phyloP scores from a whole-genome alignment of 2,329 filamentous ascomycete genomes.

The Alternaria sp. region DNA sequence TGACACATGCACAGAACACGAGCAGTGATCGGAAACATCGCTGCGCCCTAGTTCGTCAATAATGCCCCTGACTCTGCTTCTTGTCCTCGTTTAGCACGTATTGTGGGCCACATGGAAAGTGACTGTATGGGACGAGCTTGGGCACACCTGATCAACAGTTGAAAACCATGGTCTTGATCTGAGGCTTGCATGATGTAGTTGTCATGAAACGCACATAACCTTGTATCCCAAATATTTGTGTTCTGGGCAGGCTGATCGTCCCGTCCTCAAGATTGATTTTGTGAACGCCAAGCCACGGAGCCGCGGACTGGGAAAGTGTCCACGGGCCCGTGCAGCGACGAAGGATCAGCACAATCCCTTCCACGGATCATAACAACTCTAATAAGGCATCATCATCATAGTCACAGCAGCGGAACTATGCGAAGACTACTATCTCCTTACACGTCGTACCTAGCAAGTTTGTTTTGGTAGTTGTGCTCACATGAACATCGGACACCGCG shows the following conservation, averaged over 20 bases:
- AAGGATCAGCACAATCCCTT: constrained; percentile 4
- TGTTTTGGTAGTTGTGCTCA: not conserved
- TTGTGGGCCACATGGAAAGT: not conserved
- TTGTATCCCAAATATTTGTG: not conserved
- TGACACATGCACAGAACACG: not conserved
- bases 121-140: not conserved
- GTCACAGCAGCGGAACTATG: not conserved
- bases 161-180: not conserved
- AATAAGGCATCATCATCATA: not conserved
- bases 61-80: not conserved
- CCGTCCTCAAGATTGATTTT: not conserved
- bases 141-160: not conserved
- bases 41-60: not conserved
- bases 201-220: not conserved
- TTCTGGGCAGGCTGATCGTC: not conserved
- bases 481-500: not conserved
- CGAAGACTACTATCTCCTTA: not conserved
- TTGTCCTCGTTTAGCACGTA: not conserved
- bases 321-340: not conserved
- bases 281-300: constrained; percentile 1
- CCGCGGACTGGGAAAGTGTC: not conserved
- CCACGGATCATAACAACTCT: constrained; percentile 2
- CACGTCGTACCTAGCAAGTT: not conserved
- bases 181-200: not conserved
- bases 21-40: not conserved